phyloP scores from a whole-genome alignment of 1,284 basidiomycete genomes.

The Inonotus obliquus region DNA sequence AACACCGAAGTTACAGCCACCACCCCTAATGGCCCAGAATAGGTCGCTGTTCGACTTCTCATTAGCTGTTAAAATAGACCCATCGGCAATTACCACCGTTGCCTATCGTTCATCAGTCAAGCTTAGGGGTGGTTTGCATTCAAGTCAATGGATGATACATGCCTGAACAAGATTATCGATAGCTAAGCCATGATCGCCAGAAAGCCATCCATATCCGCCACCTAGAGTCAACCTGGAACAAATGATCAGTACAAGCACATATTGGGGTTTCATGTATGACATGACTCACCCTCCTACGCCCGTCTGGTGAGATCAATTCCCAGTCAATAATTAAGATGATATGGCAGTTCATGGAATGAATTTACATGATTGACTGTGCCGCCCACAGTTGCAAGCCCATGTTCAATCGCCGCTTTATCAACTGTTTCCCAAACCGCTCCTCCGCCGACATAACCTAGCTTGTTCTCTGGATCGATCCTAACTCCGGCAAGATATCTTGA shows the following conservation, averaged over 20 bases:
- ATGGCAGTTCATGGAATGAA: conserved; percentile 17
- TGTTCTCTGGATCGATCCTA: conserved; percentile 38
- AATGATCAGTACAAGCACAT: background rate
- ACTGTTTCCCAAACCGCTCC: conserved; percentile 50
- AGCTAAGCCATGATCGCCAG: conserved; percentile 43
- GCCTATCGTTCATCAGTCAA: conserved; percentile 30
- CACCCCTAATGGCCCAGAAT: conserved; percentile 55
- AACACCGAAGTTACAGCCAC: conserved; percentile 55
- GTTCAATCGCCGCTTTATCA: conserved; percentile 41
- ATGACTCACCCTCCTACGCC: conserved; percentile 47
- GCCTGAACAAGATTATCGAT: conserved; percentile 53
- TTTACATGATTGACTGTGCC: conserved; percentile 53
- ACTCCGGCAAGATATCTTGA: conserved; percentile 40
- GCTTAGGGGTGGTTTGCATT: background rate
- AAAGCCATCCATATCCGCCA: conserved; percentile 56
- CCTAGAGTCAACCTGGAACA: conserved; percentile 45
- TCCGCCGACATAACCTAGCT: conserved; percentile 44
- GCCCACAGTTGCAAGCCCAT: conserved; percentile 46
- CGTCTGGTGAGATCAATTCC: conserved; percentile 31
- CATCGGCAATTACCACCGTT: conserved; percentile 48
- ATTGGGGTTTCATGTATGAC: background rate
- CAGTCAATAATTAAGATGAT: background rate
- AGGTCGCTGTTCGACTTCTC: conserved; percentile 44
- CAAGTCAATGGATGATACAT: background rate
- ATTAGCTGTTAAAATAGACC: conserved; percentile 39